phyloP scores from a whole-genome alignment of 2,329 filamentous ascomycete species.

The Trichophyton mentagrophytes region DNA sequence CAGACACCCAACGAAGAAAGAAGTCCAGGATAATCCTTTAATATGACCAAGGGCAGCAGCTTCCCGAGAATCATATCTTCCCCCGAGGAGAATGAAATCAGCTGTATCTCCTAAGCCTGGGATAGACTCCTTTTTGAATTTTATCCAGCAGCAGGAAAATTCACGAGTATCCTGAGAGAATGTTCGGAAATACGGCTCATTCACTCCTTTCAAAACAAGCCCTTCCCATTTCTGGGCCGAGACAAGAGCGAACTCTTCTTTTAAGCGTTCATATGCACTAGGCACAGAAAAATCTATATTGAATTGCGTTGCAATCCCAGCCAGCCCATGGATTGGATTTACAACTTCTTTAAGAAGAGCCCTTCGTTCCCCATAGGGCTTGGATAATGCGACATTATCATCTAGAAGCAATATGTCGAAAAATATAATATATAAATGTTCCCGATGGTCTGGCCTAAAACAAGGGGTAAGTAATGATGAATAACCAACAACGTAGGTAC shows the following conservation, averaged over 20 bases:
- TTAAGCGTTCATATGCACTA: slow-evolving; percentile 43
- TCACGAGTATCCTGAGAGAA: slow-evolving; percentile 26
- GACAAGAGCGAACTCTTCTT: slow-evolving; percentile 52
- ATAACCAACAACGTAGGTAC: not conserved
- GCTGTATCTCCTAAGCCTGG: slow-evolving; percentile 65
- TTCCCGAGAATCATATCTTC: slow-evolving; percentile 53
- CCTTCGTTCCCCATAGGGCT: slow-evolving; percentile 30
- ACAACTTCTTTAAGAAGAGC: slow-evolving; percentile 47
- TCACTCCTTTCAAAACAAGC: slow-evolving; percentile 61
- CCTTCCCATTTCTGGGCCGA: slow-evolving; percentile 61
- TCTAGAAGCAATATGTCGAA: slow-evolving; percentile 49
- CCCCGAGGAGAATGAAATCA: slow-evolving; percentile 70
- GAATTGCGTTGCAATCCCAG: slow-evolving; percentile 54
- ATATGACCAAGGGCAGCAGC: slow-evolving; percentile 43
- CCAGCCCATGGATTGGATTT: slow-evolving; percentile 45
- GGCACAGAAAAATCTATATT: slow-evolving; percentile 51
- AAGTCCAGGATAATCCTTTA: slow-evolving; percentile 55
- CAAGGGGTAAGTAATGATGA: not conserved
- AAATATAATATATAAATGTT: slow-evolving; percentile 49
- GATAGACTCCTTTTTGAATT: slow-evolving; percentile 80
- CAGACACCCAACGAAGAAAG: slow-evolving; percentile 68
- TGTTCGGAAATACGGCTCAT: slow-evolving; percentile 60
- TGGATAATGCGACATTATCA: slow-evolving; percentile 39
- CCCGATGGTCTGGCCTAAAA: slow-evolving; percentile 36
- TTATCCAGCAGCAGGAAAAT: slow-evolving; percentile 48